A percentile compares a stretch with the other conserved stretches of the same genome.
Evolutionary conservation across 768 basidiomycete genomes (phyloP).

Genomic region (Pleurotus cornucopiae): DNA sequence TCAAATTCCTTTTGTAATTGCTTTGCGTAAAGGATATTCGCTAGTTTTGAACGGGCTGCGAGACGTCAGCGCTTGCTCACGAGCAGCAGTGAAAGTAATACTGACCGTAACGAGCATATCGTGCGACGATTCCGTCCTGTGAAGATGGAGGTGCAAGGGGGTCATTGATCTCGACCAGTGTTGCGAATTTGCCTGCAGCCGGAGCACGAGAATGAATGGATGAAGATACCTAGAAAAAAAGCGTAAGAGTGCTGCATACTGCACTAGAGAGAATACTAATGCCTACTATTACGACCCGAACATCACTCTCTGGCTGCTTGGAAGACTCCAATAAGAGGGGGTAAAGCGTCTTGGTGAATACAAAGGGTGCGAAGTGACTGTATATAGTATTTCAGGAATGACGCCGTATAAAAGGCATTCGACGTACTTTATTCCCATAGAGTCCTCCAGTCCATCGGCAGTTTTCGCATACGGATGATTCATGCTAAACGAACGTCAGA

Average conservation of each 20-base stretch:
- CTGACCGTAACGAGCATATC: constrained; percentile 15
- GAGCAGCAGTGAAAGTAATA: background rate
- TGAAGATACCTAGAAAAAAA: constrained; percentile 12
- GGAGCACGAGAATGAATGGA: constrained; percentile 10
- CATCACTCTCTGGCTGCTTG: constrained; percentile 5
- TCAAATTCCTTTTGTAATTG: constrained; percentile 36
- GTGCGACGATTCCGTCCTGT: constrained; percentile 7
- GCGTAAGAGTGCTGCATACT: background rate
- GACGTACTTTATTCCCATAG: constrained; percentile 11
- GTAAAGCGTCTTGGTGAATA: constrained; percentile 9
- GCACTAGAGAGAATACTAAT: background rate
- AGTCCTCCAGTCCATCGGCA: constrained; percentile 11
- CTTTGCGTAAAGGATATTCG: constrained; percentile 31
- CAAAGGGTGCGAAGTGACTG: constrained; percentile 13
- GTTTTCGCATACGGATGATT: constrained; percentile 12
- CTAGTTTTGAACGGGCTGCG: constrained; percentile 36
- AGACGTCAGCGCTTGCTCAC: background rate
- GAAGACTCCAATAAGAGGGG: constrained; percentile 10
- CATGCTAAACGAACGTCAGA: constrained; percentile 2
- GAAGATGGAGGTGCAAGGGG: constrained; percentile 11
- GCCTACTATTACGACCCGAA: constrained; percentile 10
- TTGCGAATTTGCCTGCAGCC: constrained; percentile 13
- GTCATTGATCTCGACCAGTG: constrained; percentile 18
- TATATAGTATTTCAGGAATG: background rate
- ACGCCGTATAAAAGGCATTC: background rate